Evolutionary conservation across 208 protist species (phyloP).

Genomic region (Vickermania spadyakhi): DNA sequence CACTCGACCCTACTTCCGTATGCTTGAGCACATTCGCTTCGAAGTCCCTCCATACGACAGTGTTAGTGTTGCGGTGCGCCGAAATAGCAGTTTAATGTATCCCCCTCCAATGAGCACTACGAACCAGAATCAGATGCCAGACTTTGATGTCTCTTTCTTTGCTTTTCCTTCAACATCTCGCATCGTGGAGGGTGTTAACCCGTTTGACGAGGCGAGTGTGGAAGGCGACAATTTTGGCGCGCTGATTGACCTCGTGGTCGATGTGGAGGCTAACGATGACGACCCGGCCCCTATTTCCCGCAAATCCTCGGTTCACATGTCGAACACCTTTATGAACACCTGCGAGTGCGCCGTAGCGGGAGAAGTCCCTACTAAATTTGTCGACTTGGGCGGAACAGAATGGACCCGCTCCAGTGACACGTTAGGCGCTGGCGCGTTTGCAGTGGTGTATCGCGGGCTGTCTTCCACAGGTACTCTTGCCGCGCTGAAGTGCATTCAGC

Average conservation of each 20-base stretch:
- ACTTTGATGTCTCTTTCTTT: not conserved
- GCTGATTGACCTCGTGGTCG: conserved; percentile 49
- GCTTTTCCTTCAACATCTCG: not conserved
- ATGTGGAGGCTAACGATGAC: conserved; percentile 7
- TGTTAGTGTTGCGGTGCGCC: not conserved
- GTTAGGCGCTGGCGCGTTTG: conserved; percentile 47
- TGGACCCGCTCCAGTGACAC: conserved; percentile 45
- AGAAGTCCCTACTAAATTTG: conserved; percentile 47
- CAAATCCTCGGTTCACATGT: not conserved
- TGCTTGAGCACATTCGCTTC: conserved; percentile 16
- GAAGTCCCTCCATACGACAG: not conserved
- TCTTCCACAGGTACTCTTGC: conserved; percentile 48
- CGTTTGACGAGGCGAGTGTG: conserved; percentile 1
- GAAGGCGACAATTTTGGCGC: conserved; percentile 16
- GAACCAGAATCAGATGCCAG: not conserved
- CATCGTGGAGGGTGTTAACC: conserved; percentile 1
- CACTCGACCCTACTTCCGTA: conserved; percentile 31
- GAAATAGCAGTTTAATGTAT: not conserved
- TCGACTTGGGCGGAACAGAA: conserved; percentile 37
- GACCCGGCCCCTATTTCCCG: not conserved
- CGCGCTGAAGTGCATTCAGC: conserved; percentile 65
- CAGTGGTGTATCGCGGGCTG: conserved; percentile 54
- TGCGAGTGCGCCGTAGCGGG: conserved; percentile 8
- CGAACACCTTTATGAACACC: not conserved
- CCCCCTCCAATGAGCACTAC: not conserved